phyloP scores from a whole-genome alignment of 495 filamentous ascomycete genomes.

The Hapsidospora chrysogenum region DNA sequence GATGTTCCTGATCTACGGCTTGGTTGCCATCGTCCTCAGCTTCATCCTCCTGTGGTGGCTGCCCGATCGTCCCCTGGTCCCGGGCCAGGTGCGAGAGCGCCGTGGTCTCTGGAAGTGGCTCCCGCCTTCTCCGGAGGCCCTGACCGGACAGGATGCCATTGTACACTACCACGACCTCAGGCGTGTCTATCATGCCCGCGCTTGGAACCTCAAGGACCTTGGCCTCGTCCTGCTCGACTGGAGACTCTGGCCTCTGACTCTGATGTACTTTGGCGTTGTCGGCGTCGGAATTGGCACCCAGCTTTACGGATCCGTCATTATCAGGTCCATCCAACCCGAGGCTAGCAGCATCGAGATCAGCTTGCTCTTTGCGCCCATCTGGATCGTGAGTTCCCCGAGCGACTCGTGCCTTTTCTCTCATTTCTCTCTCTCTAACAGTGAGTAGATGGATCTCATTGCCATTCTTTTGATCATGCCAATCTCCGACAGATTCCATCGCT shows the following conservation, averaged over 20 bases:
- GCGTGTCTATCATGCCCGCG: slow-evolving; percentile 54
- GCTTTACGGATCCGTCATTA: slow-evolving; percentile 74
- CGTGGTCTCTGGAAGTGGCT: slow-evolving; percentile 38
- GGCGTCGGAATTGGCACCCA: slow-evolving; percentile 83
- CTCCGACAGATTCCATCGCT: slow-evolving; percentile 70
- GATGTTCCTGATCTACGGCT: slow-evolving; percentile 87
- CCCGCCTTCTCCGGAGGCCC: slow-evolving; percentile 46
- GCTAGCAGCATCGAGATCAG: slow-evolving; percentile 63
- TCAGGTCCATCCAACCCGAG: slow-evolving; percentile 53
- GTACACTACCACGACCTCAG: slow-evolving; percentile 76
- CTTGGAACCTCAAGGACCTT: slow-evolving; percentile 57
- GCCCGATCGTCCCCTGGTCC: slow-evolving; percentile 61
- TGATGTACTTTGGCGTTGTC: slow-evolving; percentile 94
- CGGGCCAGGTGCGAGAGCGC: slow-evolving; percentile 33
- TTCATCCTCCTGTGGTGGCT: slow-evolving; percentile 74
- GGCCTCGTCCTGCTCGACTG: slow-evolving; percentile 58
- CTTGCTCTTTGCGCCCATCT: slow-evolving; percentile 76
- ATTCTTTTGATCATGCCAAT: slow-evolving; percentile 75
- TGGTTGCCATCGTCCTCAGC: slow-evolving; percentile 54
- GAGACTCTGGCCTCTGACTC: slow-evolving; percentile 65
- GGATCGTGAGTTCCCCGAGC: slow-evolving; percentile 46
- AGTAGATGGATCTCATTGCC: slow-evolving; percentile 67
- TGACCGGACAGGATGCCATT: slow-evolving; percentile 60
- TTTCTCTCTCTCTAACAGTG: no score
- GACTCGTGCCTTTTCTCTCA: background rate